Evolutionary conservation across 352 stramenopile species (phyloP).

Genomic region (Phytophthora melonis): DNA sequence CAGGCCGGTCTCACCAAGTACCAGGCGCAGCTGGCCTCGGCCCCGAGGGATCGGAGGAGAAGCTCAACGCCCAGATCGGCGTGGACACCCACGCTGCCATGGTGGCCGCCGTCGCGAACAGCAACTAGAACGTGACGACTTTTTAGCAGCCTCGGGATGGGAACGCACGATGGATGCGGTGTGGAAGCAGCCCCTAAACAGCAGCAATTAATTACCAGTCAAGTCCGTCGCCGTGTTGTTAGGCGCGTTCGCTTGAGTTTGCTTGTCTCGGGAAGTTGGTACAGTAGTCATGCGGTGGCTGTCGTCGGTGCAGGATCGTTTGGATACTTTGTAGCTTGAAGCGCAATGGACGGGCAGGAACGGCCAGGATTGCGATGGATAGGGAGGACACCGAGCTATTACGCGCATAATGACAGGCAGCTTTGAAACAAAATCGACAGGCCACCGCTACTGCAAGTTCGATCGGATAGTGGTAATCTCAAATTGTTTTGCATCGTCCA

Average conservation of each 20-base stretch:
- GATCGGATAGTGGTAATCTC: no score
- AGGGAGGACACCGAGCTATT: neutral
- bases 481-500: no score
- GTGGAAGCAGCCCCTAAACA: neutral
- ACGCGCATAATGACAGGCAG: neutral
- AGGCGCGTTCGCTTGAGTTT: slow-evolving; percentile 32
- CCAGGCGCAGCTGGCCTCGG: slow-evolving; percentile 85
- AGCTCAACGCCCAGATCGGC: slow-evolving; percentile 96
- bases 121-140: slow-evolving; percentile 46
- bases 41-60: slow-evolving; percentile 90
- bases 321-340: neutral
- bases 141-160: neutral
- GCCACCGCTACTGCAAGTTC: neutral
- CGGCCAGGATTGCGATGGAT: neutral
- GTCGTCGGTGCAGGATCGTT: neutral
- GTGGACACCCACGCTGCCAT: slow-evolving; percentile 96
- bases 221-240: slow-evolving; percentile 29
- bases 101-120: slow-evolving; percentile 85
- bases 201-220: slow-evolving; percentile 50
- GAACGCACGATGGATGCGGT: neutral
- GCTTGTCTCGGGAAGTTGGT: slow-evolving; percentile 3
- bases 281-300: neutral
- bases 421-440: slow-evolving; percentile 23
- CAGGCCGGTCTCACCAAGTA: slow-evolving; percentile 92
- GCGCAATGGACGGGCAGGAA: neutral